Evolutionary conservation across 768 basidiomycete genomes (phyloP).

Genomic region (Phylloporus sp.): DNA sequence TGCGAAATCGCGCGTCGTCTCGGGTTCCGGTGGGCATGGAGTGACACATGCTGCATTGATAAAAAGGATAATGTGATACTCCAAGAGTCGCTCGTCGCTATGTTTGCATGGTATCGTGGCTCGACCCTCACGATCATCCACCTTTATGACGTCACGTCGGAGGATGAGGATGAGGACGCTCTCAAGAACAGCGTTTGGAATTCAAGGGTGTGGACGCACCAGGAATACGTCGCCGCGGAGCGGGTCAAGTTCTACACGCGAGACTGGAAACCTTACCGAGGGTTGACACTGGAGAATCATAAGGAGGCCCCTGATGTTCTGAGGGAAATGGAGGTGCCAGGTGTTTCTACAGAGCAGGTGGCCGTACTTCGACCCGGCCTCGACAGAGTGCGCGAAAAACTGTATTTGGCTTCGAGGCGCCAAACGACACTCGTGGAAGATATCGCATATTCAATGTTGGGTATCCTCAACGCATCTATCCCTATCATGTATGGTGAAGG

Average conservation of each 20-base stretch:
- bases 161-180: background rate
- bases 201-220: background rate
- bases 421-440: constrained; percentile 9
- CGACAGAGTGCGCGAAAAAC: constrained; percentile 15
- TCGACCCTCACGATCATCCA: constrained; percentile 9
- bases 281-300: background rate
- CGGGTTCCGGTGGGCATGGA: constrained; percentile 7
- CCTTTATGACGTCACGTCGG: constrained; percentile 5
- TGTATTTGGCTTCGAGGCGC: constrained; percentile 10
- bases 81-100: constrained; percentile 15
- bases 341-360: background rate
- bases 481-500: constrained; percentile 15
- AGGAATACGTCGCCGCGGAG: constrained; percentile 8
- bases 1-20: no score
- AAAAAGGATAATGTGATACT: background rate
- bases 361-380: constrained; percentile 5
- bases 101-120: constrained; percentile 12
- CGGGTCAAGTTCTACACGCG: constrained; percentile 10
- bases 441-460: constrained; percentile 11
- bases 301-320: background rate
- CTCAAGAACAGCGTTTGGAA: constrained; percentile 12
- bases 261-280: constrained; percentile 7
- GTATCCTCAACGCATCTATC: constrained; percentile 10
- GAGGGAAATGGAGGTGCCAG: background rate
- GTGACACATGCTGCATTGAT: constrained; percentile 12